Evolutionary conservation across 768 basidiomycete genomes (phyloP).

Genomic region (Chalciporus chontae): DNA sequence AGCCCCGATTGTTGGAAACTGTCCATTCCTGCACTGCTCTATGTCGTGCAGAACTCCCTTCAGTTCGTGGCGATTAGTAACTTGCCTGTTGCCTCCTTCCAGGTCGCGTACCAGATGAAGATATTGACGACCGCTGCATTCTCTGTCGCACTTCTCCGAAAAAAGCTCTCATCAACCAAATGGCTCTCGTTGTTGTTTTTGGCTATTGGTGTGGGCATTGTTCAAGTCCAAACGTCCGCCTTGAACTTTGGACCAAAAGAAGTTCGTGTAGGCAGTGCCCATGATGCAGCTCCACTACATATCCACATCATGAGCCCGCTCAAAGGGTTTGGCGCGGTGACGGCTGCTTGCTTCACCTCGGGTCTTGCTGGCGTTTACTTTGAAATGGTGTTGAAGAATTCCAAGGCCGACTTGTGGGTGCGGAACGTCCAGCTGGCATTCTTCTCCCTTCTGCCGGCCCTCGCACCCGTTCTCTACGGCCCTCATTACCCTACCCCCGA

Average conservation of each 20-base stretch:
- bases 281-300: conserved; percentile 55
- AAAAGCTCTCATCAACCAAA: conserved; percentile 64
- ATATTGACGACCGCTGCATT: conserved; percentile 95
- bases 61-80: conserved; percentile 97
- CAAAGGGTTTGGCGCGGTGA: conserved; percentile 80
- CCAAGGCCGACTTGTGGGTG: conserved; percentile 82
- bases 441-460: conserved; percentile 87
- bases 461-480: conserved; percentile 71
- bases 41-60: conserved; percentile 93
- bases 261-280: conserved; percentile 60
- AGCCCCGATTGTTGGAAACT: conserved; percentile 96
- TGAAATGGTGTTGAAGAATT: conserved; percentile 88
- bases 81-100: conserved; percentile 94
- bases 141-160: conserved; percentile 80
- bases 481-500: conserved; percentile 39
- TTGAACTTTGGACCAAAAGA: conserved; percentile 30
- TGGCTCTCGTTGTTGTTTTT: conserved; percentile 89
- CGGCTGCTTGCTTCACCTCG: conserved; percentile 83
- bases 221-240: conserved; percentile 79
- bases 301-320: conserved; percentile 78
- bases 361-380: conserved; percentile 92
- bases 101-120: conserved; percentile 98
- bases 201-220: conserved; percentile 89
- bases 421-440: conserved; percentile 87
- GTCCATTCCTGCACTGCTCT: conserved; percentile 92